Evolutionary conservation across 129 eudicot genomes (phyloP).

Genomic region (Scalesia atractyloides): DNA sequence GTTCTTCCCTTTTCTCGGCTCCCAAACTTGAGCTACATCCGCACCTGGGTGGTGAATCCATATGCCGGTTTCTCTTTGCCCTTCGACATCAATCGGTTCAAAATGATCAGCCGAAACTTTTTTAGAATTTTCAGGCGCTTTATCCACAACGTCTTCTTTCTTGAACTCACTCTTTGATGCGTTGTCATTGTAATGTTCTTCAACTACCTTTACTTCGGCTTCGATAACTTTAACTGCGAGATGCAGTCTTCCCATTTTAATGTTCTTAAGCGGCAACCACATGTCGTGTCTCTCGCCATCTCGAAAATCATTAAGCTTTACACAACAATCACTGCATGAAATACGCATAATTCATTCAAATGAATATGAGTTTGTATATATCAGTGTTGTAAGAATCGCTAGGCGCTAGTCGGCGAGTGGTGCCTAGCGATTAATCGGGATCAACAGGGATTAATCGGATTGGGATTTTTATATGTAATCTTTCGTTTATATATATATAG

Average conservation of each 20-base stretch:
- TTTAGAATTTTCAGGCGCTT: slow-evolving; percentile 11
- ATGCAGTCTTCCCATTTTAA: slow-evolving; percentile 88
- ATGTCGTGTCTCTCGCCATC: slow-evolving; percentile 80
- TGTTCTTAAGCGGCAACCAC: slow-evolving; percentile 78
- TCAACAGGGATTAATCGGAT: no score
- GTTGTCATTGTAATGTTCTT: slow-evolving; percentile 34
- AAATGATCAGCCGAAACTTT: slow-evolving; percentile 38
- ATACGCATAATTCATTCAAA: background rate
- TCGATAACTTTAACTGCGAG: slow-evolving; percentile 67
- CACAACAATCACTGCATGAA: slow-evolving; percentile 61
- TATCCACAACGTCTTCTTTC: slow-evolving; percentile 18
- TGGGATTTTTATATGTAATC: no score
- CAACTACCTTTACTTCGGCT: slow-evolving; percentile 24
- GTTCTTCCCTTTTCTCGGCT: slow-evolving; percentile 69
- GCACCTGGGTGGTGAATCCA: slow-evolving; percentile 88
- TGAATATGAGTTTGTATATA: background rate
- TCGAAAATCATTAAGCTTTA: slow-evolving; percentile 62
- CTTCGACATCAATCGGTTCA: slow-evolving; percentile 76
- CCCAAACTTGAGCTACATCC: slow-evolving; percentile 82
- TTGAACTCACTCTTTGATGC: slow-evolving; percentile 26
- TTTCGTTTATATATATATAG: no score
- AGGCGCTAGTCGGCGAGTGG: no score
- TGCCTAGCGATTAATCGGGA: no score
- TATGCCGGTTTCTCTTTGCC: slow-evolving; percentile 73
- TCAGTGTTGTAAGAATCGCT: background rate